phyloP scores from a whole-genome alignment of 352 stramenopile genomes.

The Phytophthora colocasiae region DNA sequence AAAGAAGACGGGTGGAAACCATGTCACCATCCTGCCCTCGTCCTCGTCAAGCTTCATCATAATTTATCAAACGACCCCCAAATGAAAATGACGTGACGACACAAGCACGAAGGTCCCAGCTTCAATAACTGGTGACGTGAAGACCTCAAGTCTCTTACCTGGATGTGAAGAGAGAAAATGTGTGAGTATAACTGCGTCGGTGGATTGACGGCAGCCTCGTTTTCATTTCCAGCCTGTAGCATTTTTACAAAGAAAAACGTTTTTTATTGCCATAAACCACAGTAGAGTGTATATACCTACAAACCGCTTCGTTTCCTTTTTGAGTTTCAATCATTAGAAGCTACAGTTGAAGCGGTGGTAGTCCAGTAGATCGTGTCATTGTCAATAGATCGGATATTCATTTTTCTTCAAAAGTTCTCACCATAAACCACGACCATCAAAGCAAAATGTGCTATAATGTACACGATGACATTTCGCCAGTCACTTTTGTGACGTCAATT shows the following conservation, averaged over 20 bases:
- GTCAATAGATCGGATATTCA: conserved; percentile 16
- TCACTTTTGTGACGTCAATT: not conserved
- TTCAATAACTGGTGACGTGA: conserved; percentile 19
- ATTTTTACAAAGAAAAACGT: conserved; percentile 45
- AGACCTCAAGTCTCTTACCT: conserved; percentile 19
- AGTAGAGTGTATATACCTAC: conserved; percentile 23
- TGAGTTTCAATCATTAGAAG: conserved; percentile 18
- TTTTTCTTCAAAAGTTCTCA: not conserved
- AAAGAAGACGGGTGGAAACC: conserved; percentile 17
- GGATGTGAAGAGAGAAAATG: conserved; percentile 44
- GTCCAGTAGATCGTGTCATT: conserved; percentile 11
- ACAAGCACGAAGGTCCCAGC: conserved; percentile 29
- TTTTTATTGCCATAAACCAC: conserved; percentile 39
- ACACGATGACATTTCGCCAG: not conserved
- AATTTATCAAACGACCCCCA: conserved; percentile 58
- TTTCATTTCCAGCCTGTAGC: conserved; percentile 44
- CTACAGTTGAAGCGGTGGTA: not conserved
- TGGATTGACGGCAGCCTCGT: conserved; percentile 42
- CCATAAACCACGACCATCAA: not conserved
- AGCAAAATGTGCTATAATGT: not conserved
- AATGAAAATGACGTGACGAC: conserved; percentile 36
- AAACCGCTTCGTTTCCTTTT: conserved; percentile 1
- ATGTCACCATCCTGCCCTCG: conserved; percentile 18
- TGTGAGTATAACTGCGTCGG: conserved; percentile 51
- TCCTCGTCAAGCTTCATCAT: conserved; percentile 38